Conservation (phyloP, 495 filamentous ascomycete species). For the Aspergillus panamensis region DNA sequence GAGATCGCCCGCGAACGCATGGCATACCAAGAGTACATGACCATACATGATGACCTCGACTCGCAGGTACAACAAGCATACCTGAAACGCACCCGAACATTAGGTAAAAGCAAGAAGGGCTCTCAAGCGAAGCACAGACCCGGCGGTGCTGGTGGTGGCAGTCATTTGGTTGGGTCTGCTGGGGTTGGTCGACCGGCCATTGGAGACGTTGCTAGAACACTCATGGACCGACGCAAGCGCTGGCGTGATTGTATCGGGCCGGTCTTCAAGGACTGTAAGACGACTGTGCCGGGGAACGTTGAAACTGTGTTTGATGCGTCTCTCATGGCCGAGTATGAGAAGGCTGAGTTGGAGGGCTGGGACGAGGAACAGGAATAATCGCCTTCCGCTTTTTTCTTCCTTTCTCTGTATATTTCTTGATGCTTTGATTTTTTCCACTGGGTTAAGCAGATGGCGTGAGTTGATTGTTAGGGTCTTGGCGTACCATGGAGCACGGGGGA, state of each 20-base stretch:
- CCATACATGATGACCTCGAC: constrained; percentile 95
- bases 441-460: background rate
- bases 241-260: constrained; percentile 87
- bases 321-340: constrained; percentile 55
- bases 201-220: constrained; percentile 78
- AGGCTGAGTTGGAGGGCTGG: constrained; percentile 70
- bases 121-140: constrained; percentile 68
- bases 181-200: constrained; percentile 72
- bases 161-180: constrained; percentile 45
- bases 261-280: constrained; percentile 75
- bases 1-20: constrained; percentile 86
- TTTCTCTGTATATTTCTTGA: constrained; percentile 8
- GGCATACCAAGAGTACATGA: constrained; percentile 92
- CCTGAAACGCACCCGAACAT: constrained; percentile 89
- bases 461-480: constrained; percentile 11
- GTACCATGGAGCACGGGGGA: constrained; percentile 1
- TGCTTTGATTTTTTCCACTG: constrained; percentile 9
- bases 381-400: constrained; percentile 1
- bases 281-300: constrained; percentile 48
- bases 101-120: constrained; percentile 87
- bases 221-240: constrained; percentile 83
- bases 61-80: constrained; percentile 93
- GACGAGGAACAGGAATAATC: constrained; percentile 63
- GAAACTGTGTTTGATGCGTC: constrained; percentile 64
- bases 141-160: constrained; percentile 54